These are phyloP conservation scores for Solanum virginianum DNA, from an alignment of 257 asterid species.

Conservation along the genomic window DNA sequence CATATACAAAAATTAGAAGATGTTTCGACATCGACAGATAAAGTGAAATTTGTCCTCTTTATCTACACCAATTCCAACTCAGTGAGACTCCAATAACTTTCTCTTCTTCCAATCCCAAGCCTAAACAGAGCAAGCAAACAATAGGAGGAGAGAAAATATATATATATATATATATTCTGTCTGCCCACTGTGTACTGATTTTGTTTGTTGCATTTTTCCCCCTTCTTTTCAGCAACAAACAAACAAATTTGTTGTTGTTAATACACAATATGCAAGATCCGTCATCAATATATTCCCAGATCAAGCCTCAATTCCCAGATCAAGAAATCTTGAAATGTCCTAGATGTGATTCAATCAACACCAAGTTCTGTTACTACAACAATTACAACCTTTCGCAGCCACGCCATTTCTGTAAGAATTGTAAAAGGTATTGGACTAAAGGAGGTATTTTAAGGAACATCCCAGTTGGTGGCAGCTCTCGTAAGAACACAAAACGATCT, in stretches of 20 bases:
- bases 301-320: slow-evolving; percentile 54
- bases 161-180: neutral
- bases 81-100: slow-evolving; percentile 1
- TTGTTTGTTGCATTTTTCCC: neutral
- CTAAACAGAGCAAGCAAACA: neutral
- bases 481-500: slow-evolving; percentile 56
- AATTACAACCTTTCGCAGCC: slow-evolving; percentile 94
- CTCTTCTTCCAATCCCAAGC: neutral
- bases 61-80: neutral
- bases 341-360: slow-evolving; percentile 65
- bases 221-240: neutral
- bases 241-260: too few relatives aligned
- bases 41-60: neutral
- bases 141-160: neutral
- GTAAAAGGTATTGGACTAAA: slow-evolving; percentile 82
- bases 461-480: slow-evolving; percentile 77
- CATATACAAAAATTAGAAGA: neutral
- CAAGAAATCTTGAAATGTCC: slow-evolving; percentile 78
- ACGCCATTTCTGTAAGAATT: slow-evolving; percentile 79
- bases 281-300: slow-evolving; percentile 41
- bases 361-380: slow-evolving; percentile 84
- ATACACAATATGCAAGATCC: slow-evolving; percentile 39
- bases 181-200: neutral
- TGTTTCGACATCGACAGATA: neutral
- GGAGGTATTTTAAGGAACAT: slow-evolving; percentile 81